Conservation (phyloP, 1,139 yeast species). For the Blastobotrys arbuscula region DNA sequence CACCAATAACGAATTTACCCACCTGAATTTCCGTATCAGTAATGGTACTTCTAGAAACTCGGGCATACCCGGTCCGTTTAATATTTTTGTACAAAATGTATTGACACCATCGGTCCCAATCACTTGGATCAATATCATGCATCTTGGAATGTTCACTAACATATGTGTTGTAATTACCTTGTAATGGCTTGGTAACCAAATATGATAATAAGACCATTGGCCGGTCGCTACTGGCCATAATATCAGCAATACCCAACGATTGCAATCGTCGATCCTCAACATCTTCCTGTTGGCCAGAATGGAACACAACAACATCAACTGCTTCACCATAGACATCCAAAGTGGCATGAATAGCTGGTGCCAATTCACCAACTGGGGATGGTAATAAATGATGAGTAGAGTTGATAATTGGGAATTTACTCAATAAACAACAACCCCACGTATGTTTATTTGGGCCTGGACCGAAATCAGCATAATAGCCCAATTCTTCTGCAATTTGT, state of each 20-base stretch:
- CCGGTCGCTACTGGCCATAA: slow-evolving; percentile 72
- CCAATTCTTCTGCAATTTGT: slow-evolving; percentile 83
- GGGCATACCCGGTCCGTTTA: slow-evolving; percentile 87
- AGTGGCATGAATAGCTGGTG: slow-evolving; percentile 97
- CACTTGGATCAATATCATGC: slow-evolving; percentile 89
- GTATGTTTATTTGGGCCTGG: slow-evolving; percentile 98
- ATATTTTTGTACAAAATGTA: slow-evolving; percentile 83
- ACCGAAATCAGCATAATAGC: slow-evolving; percentile 93
- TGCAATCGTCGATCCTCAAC: slow-evolving; percentile 88
- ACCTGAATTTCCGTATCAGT: slow-evolving; percentile 96
- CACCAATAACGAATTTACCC: slow-evolving; percentile 73
- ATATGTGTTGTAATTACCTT: slow-evolving; percentile 88
- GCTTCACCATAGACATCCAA: slow-evolving; percentile 78
- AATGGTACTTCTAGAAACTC: slow-evolving; percentile 87
- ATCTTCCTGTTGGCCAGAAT: slow-evolving; percentile 97
- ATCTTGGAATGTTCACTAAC: slow-evolving; percentile 79
- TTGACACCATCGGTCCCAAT: slow-evolving; percentile 99
- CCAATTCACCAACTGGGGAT: slow-evolving; percentile 95
- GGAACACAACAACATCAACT: slow-evolving; percentile 94
- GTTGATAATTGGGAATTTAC: slow-evolving; percentile 87
- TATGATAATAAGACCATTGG: slow-evolving; percentile 85
- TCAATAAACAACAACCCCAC: slow-evolving; percentile 92
- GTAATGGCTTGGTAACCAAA: slow-evolving; percentile 76
- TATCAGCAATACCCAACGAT: slow-evolving; percentile 64
- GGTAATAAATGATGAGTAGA: slow-evolving; percentile 91